These are phyloP conservation scores for Pleurozium schreberi DNA, from an alignment of 225 moss, liverwort and hornwort species.

Conservation along the genomic window DNA sequence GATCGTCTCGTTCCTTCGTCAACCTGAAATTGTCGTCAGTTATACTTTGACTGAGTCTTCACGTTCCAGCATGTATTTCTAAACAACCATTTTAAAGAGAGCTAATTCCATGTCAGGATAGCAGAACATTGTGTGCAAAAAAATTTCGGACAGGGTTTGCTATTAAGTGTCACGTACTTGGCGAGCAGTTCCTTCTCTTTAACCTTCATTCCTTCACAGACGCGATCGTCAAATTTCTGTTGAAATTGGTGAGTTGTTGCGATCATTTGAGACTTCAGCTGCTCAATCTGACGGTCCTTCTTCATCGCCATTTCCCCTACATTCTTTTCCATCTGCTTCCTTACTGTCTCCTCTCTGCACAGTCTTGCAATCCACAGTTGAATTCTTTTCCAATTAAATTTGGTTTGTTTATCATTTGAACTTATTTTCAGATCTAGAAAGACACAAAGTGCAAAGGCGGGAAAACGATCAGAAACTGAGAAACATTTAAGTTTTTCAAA, in stretches of 20 bases:
- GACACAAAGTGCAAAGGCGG: neutral
- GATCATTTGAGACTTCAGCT: slow-evolving; percentile 30
- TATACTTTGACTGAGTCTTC: neutral
- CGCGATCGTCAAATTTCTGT: slow-evolving; percentile 33
- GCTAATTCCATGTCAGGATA: neutral
- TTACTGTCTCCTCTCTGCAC: slow-evolving; percentile 52
- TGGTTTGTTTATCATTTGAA: neutral
- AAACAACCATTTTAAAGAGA: neutral
- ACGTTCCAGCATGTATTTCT: neutral
- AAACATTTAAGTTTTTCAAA: neutral
- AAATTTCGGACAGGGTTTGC: neutral
- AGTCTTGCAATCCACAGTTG: neutral
- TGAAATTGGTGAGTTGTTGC: slow-evolving; percentile 32
- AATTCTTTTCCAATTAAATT: neutral
- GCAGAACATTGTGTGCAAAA: neutral
- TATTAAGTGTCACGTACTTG: neutral
- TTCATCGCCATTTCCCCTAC: slow-evolving; percentile 38
- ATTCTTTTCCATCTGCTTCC: slow-evolving; percentile 45
- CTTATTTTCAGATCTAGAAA: neutral
- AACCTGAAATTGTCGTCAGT: slow-evolving; percentile 22
- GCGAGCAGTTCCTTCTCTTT: slow-evolving; percentile 47
- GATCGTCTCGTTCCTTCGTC: slow-evolving; percentile 70
- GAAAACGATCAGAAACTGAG: neutral
- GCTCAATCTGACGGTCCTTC: slow-evolving; percentile 43
- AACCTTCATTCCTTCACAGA: slow-evolving; percentile 34